These are phyloP conservation scores for Plasmodium ovale DNA, from an alignment of 169 alveolate species.

Conservation along the genomic window DNA sequence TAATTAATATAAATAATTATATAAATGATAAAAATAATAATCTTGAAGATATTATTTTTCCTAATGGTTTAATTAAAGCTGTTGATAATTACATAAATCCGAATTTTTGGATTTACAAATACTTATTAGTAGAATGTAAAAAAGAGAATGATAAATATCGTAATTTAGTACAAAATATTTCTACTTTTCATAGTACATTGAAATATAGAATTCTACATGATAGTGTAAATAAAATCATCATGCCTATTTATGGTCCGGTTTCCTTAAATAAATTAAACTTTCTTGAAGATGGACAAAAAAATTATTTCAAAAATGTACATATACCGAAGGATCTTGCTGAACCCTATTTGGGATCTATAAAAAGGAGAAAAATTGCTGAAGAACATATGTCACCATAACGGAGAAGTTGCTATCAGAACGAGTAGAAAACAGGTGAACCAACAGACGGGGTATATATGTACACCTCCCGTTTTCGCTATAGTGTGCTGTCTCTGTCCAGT, in stretches of 20 bases:
- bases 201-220: slow-evolving; percentile 41
- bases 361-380: slow-evolving; percentile 2
- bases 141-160: slow-evolving; percentile 57
- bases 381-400: background rate
- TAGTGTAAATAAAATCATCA: background rate
- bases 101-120: slow-evolving; percentile 61
- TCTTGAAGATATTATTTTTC: slow-evolving; percentile 68
- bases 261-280: background rate
- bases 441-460: no score
- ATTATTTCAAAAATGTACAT: slow-evolving; percentile 66
- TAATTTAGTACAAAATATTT: slow-evolving; percentile 62
- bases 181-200: slow-evolving; percentile 50
- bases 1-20: slow-evolving; percentile 20
- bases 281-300: slow-evolving; percentile 5
- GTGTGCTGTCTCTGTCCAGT: no score
- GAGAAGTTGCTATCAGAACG: background rate
- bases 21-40: slow-evolving; percentile 45
- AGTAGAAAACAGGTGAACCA: no score
- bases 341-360: slow-evolving; percentile 14
- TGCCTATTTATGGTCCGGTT: slow-evolving; percentile 52
- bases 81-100: slow-evolving; percentile 56
- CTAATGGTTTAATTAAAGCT: slow-evolving; percentile 67
- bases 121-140: slow-evolving; percentile 56
- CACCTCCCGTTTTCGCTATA: no score
- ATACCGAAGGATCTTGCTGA: slow-evolving; percentile 65